Percentiles rank a stretch among this genome's conserved stretches.
These are phyloP conservation scores for Berberis thunbergii DNA, from an alignment of 164 flowering plant genomes.

Conservation along the genomic window DNA sequence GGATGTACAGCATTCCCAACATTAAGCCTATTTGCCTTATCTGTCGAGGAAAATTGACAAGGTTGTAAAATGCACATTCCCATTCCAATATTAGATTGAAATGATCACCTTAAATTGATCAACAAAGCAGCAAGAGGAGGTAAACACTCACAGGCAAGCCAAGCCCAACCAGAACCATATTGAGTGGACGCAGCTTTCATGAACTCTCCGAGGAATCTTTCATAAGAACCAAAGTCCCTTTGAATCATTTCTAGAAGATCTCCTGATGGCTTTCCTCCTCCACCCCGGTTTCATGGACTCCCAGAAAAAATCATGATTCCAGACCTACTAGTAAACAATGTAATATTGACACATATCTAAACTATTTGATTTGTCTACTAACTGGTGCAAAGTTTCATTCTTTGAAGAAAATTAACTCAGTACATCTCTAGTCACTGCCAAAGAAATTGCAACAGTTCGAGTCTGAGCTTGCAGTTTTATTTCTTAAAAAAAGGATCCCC, in stretches of 20 bases:
- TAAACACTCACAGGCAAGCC: constrained; percentile 81
- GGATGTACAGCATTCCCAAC: constrained; percentile 78
- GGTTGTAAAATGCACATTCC: background rate
- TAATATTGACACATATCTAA: background rate
- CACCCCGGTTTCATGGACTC: constrained; percentile 88
- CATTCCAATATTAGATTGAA: background rate
- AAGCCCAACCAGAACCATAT: constrained; percentile 98
- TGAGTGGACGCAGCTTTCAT: constrained; percentile 69
- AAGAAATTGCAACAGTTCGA: no score
- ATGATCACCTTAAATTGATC: background rate
- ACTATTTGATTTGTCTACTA: no score
- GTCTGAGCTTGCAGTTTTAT: no score
- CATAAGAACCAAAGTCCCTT: constrained; percentile 87
- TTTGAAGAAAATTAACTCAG: no score
- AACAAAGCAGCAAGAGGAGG: background rate
- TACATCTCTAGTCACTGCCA: no score
- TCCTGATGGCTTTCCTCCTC: constrained; percentile 82
- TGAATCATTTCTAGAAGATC: constrained; percentile 62
- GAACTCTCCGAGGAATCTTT: constrained; percentile 44
- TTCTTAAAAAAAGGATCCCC: no score
- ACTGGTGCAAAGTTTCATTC: no score
- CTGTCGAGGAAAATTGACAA: constrained; percentile 19
- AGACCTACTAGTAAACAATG: constrained; percentile 36
- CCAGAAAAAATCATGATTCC: constrained; percentile 98
- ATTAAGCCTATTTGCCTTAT: constrained; percentile 71